Evolutionary conservation across 2,329 filamentous ascomycete species (phyloP).

Genomic region (Aureobasidium sp.): DNA sequence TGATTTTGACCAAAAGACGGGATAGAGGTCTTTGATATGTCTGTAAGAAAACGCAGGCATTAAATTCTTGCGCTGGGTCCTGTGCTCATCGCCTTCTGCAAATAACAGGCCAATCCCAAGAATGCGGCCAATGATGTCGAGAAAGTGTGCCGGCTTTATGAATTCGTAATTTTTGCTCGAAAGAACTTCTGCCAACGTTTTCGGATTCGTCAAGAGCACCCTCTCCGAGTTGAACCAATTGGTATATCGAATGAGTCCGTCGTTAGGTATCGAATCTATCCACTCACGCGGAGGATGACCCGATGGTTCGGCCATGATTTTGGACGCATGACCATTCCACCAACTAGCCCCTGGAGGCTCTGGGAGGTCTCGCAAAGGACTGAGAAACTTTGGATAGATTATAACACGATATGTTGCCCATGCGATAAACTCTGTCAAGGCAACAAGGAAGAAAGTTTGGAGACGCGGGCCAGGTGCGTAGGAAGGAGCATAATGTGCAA

Average conservation of each 20-base stretch:
- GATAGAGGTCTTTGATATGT: conserved; percentile 45
- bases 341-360: conserved; percentile 37
- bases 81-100: conserved; percentile 88
- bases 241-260: conserved; percentile 49
- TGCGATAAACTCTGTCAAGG: conserved; percentile 30
- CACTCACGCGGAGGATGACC: conserved; percentile 44
- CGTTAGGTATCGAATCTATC: conserved; percentile 48
- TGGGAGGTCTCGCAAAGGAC: conserved; percentile 52
- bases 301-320: conserved; percentile 36
- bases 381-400: conserved; percentile 53
- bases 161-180: conserved; percentile 47
- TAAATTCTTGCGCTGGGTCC: conserved; percentile 47
- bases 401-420: conserved; percentile 39
- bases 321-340: conserved; percentile 37
- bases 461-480: conserved; percentile 31
- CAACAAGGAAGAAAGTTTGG: conserved; percentile 37
- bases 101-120: conserved; percentile 68
- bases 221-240: conserved; percentile 42
- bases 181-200: conserved; percentile 44
- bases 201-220: conserved; percentile 40
- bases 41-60: conserved; percentile 46
- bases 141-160: conserved; percentile 40
- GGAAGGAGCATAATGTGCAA: conserved; percentile 30
- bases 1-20: conserved; percentile 44
- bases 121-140: conserved; percentile 53